Evolutionary conservation across 78 protist species (phyloP).

Genomic region (Tieghemostelium lacteum): DNA sequence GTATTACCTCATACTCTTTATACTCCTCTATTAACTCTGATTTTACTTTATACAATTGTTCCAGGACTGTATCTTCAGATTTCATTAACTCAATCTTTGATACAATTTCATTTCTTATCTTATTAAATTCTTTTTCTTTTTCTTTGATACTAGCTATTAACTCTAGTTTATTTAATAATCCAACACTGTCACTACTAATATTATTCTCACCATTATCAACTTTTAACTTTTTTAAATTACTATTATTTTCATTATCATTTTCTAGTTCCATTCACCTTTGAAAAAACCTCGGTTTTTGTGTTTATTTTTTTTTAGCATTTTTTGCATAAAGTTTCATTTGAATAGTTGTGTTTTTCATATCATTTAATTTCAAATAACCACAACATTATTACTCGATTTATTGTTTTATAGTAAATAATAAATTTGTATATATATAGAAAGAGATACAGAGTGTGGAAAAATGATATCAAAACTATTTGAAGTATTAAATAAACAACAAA

Average conservation of each 20-base stretch:
- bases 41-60: conserved; percentile 6
- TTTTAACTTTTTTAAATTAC: neutral
- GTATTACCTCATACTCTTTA: conserved; percentile 2
- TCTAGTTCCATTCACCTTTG: neutral
- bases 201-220: neutral
- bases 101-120: conserved; percentile 4
- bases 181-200: neutral
- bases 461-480: conserved; percentile 70
- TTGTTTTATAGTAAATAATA: neutral
- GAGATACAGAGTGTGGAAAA: neutral
- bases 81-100: neutral
- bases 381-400: neutral
- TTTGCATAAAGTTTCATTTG: no score
- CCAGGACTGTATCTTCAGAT: conserved; percentile 4
- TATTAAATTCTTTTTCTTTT: conserved; percentile 33
- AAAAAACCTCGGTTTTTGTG: neutral
- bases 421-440: neutral
- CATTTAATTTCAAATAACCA: neutral
- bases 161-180: conserved; percentile 1
- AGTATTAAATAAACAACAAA: conserved; percentile 12
- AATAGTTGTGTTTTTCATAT: neutral
- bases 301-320: neutral
- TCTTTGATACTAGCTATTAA: neutral
- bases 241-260: neutral
- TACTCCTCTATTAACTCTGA: conserved; percentile 10